Conservation (phyloP, 2,329 filamentous ascomycete genomes). For the Colletotrichum camelliae region DNA sequence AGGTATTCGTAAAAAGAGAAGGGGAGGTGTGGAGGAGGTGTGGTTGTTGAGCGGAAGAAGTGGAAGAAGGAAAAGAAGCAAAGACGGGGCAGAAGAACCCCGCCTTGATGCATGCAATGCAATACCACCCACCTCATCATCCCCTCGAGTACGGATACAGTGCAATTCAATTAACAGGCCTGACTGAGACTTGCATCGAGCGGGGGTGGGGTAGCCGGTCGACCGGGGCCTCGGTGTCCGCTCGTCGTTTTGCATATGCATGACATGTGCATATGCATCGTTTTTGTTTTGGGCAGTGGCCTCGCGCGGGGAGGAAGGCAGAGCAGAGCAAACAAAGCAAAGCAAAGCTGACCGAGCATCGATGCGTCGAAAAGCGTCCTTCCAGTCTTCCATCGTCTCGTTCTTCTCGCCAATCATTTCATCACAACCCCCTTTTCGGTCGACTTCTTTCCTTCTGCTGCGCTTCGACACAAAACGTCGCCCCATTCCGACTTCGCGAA, state of each 20-base stretch:
- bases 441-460: neutral
- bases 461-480: slow-evolving; percentile 17
- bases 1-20: neutral
- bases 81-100: neutral
- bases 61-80: neutral
- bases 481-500: neutral
- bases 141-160: neutral
- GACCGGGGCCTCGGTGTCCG: neutral
- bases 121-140: neutral
- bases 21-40: neutral
- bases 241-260: slow-evolving; percentile 5
- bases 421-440: neutral
- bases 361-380: neutral
- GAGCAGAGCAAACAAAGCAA: neutral
- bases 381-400: neutral
- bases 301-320: neutral
- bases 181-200: slow-evolving; percentile 8
- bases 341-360: neutral
- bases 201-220: neutral
- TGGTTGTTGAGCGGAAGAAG: neutral
- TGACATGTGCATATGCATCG: slow-evolving; percentile 15
- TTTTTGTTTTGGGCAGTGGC: neutral
- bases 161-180: neutral
- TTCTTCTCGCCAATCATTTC: slow-evolving; percentile 6
- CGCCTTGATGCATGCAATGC: neutral